phyloP scores from a whole-genome alignment of 2,329 filamentous ascomycete species.

The Volutella citrinella region DNA sequence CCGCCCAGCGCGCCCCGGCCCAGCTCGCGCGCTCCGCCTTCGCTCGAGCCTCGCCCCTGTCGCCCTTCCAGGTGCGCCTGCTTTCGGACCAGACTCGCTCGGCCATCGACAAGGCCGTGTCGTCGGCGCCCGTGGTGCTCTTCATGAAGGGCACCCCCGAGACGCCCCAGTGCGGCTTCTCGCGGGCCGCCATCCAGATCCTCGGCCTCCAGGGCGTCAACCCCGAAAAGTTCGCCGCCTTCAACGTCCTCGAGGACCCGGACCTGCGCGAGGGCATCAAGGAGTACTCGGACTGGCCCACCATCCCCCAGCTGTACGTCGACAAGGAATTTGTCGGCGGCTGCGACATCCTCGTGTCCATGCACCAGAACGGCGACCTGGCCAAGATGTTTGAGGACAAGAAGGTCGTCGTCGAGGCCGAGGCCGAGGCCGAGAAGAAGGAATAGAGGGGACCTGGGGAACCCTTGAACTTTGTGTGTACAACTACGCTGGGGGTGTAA shows the following conservation, averaged over 20 bases:
- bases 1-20: slow-evolving; percentile 23
- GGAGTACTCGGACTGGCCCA: slow-evolving; percentile 99
- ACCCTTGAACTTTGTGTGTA: too few species aligned
- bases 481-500: slow-evolving; percentile 24
- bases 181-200: slow-evolving; percentile 90
- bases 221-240: slow-evolving; percentile 93
- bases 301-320: slow-evolving; percentile 94
- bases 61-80: slow-evolving; percentile 54
- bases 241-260: slow-evolving; percentile 91
- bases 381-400: slow-evolving; percentile 92
- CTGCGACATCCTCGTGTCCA: slow-evolving; percentile 94
- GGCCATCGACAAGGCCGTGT: slow-evolving; percentile 88
- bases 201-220: slow-evolving; percentile 92
- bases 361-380: slow-evolving; percentile 95
- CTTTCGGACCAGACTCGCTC: slow-evolving; percentile 76
- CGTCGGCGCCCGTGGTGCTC: slow-evolving; percentile 84
- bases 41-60: slow-evolving; percentile 20
- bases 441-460: slow-evolving; percentile 24
- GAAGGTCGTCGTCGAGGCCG: slow-evolving; percentile 66
- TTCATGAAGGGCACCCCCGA: slow-evolving; percentile 99
- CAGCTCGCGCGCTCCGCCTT: slow-evolving; percentile 20
- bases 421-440: slow-evolving; percentile 39
- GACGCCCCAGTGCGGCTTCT: slow-evolving; percentile 95
- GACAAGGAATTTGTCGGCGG: slow-evolving; percentile 95
- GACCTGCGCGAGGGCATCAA: slow-evolving; percentile 92